A percentile compares a stretch with the other conserved stretches of the same genome.
phyloP scores from a whole-genome alignment of 2,329 filamentous ascomycete genomes.

The Pseudogymnoascus sp. region DNA sequence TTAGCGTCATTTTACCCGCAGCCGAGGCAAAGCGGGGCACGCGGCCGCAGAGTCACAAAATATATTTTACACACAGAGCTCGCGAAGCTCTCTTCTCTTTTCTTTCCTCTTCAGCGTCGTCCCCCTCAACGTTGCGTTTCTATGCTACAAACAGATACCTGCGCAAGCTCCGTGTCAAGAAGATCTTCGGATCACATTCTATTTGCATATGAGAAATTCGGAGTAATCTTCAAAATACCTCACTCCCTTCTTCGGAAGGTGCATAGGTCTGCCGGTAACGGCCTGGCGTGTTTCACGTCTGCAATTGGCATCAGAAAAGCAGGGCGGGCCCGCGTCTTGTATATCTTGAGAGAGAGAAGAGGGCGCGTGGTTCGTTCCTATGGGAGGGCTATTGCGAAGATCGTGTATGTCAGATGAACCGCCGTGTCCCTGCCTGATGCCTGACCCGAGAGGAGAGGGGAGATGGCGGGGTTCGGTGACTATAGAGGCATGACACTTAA shows the following conservation, averaged over 20 bases:
- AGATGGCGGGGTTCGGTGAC: constrained; percentile 1
- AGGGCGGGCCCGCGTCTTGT: constrained; percentile 39
- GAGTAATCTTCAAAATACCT: constrained; percentile 76
- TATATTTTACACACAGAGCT: constrained; percentile 9
- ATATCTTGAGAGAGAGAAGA: constrained; percentile 28
- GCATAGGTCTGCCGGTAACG: constrained; percentile 69
- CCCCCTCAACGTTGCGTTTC: constrained; percentile 91
- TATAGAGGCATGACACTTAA: constrained; percentile 59
- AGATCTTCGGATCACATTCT: constrained; percentile 21
- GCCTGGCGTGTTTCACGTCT: constrained; percentile 76
- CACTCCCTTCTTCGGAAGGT: constrained; percentile 37
- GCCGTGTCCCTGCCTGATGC: neutral
- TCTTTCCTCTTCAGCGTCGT: constrained; percentile 55
- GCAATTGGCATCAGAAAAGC: constrained; percentile 93
- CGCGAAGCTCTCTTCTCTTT: constrained; percentile 31
- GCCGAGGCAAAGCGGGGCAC: constrained; percentile 10
- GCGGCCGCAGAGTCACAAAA: constrained; percentile 10
- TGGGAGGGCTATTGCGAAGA: constrained; percentile 94
- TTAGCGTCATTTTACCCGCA: constrained; percentile 1
- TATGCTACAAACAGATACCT: constrained; percentile 74
- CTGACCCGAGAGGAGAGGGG: constrained; percentile 3
- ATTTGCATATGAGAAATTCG: constrained; percentile 94
- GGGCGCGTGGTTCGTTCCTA: constrained; percentile 47
- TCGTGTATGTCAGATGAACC: constrained; percentile 53
- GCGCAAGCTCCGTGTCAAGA: constrained; percentile 25